These are phyloP conservation scores for Nicotiana sylvestris DNA, from an alignment of 257 asterid species.

Conservation along the genomic window DNA sequence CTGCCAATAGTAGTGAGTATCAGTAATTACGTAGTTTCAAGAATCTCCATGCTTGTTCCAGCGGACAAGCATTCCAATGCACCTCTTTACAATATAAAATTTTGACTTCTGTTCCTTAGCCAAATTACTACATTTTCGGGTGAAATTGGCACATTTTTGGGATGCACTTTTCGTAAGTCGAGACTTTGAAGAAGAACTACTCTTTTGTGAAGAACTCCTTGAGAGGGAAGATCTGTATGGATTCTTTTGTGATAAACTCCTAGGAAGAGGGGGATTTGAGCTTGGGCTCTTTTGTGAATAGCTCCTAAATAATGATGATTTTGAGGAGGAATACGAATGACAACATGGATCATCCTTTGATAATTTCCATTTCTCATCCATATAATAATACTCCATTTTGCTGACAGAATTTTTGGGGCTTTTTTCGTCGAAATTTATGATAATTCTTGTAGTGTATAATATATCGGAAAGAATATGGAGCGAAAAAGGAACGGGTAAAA, in stretches of 20 bases:
- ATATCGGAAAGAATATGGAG: neutral
- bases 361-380: conserved; percentile 68
- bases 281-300: conserved; percentile 42
- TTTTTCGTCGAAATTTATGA: neutral
- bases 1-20: neutral
- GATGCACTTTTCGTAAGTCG: conserved; percentile 28
- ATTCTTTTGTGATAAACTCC: conserved; percentile 52
- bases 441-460: neutral
- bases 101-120: conserved; percentile 86
- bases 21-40: conserved; percentile 21
- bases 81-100: conserved; percentile 74
- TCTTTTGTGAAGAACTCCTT: conserved; percentile 48
- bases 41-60: conserved; percentile 76
- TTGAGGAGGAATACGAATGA: conserved; percentile 27
- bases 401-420: no score
- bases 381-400: conserved; percentile 61
- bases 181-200: neutral
- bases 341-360: conserved; percentile 45
- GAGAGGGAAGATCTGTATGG: conserved; percentile 39
- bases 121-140: conserved; percentile 58
- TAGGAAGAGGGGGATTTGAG: conserved; percentile 29
- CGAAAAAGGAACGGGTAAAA: neutral
- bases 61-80: conserved; percentile 74
- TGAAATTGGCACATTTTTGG: conserved; percentile 44
- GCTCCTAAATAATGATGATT: conserved; percentile 43